Conservation (phyloP, 2,329 filamentous ascomycete genomes). For the Huntiella bhutanensis region DNA sequence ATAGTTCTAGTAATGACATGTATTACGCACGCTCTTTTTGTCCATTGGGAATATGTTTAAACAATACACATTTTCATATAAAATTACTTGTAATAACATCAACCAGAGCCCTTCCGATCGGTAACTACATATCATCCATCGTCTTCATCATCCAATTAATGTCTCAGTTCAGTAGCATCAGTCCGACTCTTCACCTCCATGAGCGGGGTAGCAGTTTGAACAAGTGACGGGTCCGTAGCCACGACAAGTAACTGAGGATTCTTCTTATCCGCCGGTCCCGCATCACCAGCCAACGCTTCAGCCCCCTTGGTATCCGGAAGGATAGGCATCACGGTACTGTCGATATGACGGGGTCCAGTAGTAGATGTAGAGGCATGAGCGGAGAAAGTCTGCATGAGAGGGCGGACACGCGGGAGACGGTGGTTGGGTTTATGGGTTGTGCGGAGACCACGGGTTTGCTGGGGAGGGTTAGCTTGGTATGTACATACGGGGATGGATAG, state of each 20-base stretch:
- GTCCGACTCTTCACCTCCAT: slow-evolving; percentile 41
- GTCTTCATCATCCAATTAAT: slow-evolving; percentile 21
- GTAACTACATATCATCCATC: background rate
- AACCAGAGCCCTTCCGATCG: slow-evolving; percentile 4
- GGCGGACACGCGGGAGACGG: slow-evolving; percentile 19
- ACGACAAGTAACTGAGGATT: slow-evolving; percentile 31
- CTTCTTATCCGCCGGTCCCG: slow-evolving; percentile 16
- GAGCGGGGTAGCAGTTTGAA: slow-evolving; percentile 30
- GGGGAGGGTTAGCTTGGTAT: slow-evolving; percentile 5
- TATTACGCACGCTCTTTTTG: too few species aligned
- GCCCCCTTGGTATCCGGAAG: too few species aligned
- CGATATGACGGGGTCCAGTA: slow-evolving; percentile 23
- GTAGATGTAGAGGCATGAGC: slow-evolving; percentile 25
- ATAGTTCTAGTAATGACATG: too few species aligned
- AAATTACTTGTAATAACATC: background rate
- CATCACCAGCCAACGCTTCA: slow-evolving; percentile 20
- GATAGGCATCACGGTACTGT: slow-evolving; percentile 33
- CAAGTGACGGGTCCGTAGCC: slow-evolving; percentile 34
- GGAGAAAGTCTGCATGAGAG: slow-evolving; percentile 45
- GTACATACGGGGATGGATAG: background rate
- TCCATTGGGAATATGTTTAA: background rate
- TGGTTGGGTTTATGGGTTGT: slow-evolving; percentile 28
- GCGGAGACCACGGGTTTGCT: slow-evolving; percentile 23
- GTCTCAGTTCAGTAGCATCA: slow-evolving; percentile 35
- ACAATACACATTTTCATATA: background rate